Percentiles rank a stretch among this genome's conserved stretches.
phyloP scores from a whole-genome alignment of 2,329 filamentous ascomycete species.

The Fusarium phyllophilum region DNA sequence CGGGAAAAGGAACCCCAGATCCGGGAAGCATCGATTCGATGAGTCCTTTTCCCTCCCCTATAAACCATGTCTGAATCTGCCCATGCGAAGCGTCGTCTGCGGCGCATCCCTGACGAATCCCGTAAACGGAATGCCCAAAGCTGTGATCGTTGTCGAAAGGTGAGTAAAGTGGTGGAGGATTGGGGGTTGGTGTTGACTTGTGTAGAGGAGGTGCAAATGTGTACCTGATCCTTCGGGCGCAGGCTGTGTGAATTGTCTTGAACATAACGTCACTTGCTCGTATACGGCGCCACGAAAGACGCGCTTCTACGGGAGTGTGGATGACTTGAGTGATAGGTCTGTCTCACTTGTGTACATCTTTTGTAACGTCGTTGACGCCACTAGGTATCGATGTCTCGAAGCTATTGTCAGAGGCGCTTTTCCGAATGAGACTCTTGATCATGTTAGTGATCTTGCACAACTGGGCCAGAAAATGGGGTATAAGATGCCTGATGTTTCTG shows the following conservation, averaged over 20 bases:
- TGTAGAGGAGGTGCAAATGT: conserved; percentile 47
- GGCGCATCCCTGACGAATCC: conserved; percentile 50
- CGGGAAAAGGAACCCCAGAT: background rate
- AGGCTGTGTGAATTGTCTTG: conserved; percentile 48
- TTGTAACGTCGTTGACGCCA: background rate
- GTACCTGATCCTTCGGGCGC: conserved; percentile 44
- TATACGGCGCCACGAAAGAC: conserved; percentile 51
- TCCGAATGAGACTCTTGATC: conserved; percentile 45
- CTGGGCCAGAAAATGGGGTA: conserved; percentile 47
- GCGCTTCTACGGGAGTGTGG: conserved; percentile 51
- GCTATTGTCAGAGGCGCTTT: conserved; percentile 50
- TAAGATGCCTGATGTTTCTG: conserved; percentile 48
- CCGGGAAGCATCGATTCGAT: conserved; percentile 34
- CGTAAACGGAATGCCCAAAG: conserved; percentile 50
- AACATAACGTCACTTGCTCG: conserved; percentile 47
- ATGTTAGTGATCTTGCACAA: conserved; percentile 44
- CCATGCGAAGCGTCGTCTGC: conserved; percentile 43
- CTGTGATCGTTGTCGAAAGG: conserved; percentile 51
- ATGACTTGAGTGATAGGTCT: conserved; percentile 51
- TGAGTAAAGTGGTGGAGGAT: conserved; percentile 2
- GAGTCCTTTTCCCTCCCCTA: conserved; percentile 3
- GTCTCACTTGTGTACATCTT: background rate
- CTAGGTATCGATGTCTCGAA: conserved; percentile 50
- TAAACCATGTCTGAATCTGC: conserved; percentile 30
- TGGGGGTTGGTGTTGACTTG: background rate